Evolutionary conservation across 2,329 filamentous ascomycete genomes (phyloP).

Genomic region (Coniochaeta prunicola): DNA sequence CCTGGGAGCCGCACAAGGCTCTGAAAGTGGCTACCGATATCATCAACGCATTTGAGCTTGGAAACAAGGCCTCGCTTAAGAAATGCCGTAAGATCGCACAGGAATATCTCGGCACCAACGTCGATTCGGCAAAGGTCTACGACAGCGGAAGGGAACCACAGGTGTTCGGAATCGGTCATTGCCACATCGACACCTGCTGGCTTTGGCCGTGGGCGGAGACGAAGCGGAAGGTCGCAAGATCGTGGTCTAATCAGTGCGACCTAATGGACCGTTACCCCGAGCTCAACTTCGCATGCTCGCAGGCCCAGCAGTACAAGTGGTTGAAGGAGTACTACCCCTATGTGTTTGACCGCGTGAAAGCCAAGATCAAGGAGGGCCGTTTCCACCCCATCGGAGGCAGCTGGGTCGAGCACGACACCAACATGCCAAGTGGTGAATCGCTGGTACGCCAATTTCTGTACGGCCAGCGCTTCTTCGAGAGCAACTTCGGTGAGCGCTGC

Average conservation of each 20-base stretch:
- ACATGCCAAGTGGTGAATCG: conserved; percentile 92
- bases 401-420: conserved; percentile 99
- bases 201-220: conserved; percentile 98
- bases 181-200: conserved; percentile 98
- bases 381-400: conserved; percentile 96
- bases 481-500: conserved; percentile 81
- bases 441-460: conserved; percentile 92
- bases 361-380: conserved; percentile 79
- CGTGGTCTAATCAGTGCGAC: conserved; percentile 95
- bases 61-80: conserved; percentile 68
- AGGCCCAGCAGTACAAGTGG: conserved; percentile 98
- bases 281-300: conserved; percentile 84
- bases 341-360: conserved; percentile 83
- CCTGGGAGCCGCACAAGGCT: conserved; percentile 83
- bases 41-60: conserved; percentile 82
- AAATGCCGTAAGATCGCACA: conserved; percentile 76
- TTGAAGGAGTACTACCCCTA: conserved; percentile 82
- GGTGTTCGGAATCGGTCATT: conserved; percentile 88
- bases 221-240: conserved; percentile 89
- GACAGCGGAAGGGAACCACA: conserved; percentile 65
- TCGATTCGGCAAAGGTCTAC: conserved; percentile 82
- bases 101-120: conserved; percentile 71
- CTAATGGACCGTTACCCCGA: conserved; percentile 93
- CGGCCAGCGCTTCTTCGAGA: conserved; percentile 91
- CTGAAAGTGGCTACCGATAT: conserved; percentile 78